A percentile compares a stretch with the other conserved stretches of the same genome.
phyloP scores from a whole-genome alignment of 768 basidiomycete genomes.

The Lactarius sanguifluus region DNA sequence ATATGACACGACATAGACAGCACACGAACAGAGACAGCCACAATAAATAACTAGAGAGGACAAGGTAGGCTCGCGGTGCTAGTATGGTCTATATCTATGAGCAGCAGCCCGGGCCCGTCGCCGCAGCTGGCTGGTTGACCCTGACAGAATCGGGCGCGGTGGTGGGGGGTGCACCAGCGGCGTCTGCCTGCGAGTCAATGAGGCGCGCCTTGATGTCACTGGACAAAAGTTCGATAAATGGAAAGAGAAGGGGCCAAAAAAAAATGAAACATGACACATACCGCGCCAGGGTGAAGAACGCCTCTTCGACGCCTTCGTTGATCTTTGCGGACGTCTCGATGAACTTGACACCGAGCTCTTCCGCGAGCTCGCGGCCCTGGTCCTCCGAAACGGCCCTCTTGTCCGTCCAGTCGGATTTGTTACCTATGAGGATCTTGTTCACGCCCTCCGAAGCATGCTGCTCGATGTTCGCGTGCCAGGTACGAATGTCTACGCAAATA shows the following conservation, averaged over 20 bases:
- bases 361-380: constrained; percentile 88
- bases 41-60: constrained; percentile 19
- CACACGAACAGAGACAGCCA: constrained; percentile 10
- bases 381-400: constrained; percentile 90
- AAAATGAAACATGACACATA: constrained; percentile 40
- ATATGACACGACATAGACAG: constrained; percentile 14
- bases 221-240: constrained; percentile 12
- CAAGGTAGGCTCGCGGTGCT: background rate
- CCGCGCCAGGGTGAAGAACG: constrained; percentile 97
- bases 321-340: constrained; percentile 98
- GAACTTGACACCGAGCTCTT: constrained; percentile 93
- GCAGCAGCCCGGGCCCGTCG: constrained; percentile 49
- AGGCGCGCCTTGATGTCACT: constrained; percentile 98
- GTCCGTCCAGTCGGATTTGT: constrained; percentile 98
- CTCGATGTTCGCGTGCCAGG: constrained; percentile 97
- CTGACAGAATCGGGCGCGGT: constrained; percentile 58
- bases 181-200: constrained; percentile 88
- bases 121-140: constrained; percentile 56
- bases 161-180: constrained; percentile 38
- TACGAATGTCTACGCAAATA: constrained; percentile 77
- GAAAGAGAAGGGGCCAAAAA: background rate
- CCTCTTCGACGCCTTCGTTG: constrained; percentile 97
- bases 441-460: constrained; percentile 98
- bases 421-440: constrained; percentile 98
- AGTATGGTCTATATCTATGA: constrained; percentile 31